Percentiles rank a stretch among this genome's conserved stretches.
Evolutionary conservation across 2,329 filamentous ascomycete species (phyloP).

Genomic region (Sphaerostilbella broomeana): DNA sequence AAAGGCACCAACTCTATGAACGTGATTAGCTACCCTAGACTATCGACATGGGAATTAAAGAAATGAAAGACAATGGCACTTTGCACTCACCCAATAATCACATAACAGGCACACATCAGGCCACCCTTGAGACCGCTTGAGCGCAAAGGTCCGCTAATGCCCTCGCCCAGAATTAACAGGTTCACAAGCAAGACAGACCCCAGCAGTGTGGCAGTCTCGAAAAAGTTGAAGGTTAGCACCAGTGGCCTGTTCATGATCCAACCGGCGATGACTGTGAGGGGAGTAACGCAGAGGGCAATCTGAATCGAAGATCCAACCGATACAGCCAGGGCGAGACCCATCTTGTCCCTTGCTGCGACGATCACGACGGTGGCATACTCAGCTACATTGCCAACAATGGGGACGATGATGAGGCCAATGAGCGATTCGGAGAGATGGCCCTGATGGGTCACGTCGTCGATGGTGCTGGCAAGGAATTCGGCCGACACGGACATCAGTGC

Average conservation of each 20-base stretch:
- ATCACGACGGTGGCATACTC: constrained; percentile 58
- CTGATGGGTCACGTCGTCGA: constrained; percentile 46
- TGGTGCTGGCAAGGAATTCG: constrained; percentile 54
- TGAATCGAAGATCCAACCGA: constrained; percentile 56
- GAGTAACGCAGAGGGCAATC: constrained; percentile 55
- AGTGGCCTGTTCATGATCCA: constrained; percentile 51
- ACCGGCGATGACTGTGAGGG: constrained; percentile 52
- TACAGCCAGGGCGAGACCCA: constrained; percentile 56
- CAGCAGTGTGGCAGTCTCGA: constrained; percentile 68
- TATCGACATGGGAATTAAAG: no score
- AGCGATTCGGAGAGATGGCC: constrained; percentile 48
- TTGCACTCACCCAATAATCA: constrained; percentile 39
- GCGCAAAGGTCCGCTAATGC: constrained; percentile 55
- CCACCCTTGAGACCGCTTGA: constrained; percentile 47
- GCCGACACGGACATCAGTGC: constrained; percentile 52
- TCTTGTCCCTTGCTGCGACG: constrained; percentile 53
- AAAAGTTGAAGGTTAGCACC: constrained; percentile 66
- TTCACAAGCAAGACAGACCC: constrained; percentile 66
- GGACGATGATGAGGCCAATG: constrained; percentile 55
- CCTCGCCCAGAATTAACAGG: constrained; percentile 66
- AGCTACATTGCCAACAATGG: constrained; percentile 56
- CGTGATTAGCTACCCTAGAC: no score
- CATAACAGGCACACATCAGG: constrained; percentile 46
- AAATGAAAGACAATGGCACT: neutral
- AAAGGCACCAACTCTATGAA: no score